Percentiles rank a stretch among this genome's conserved stretches.
Evolutionary conservation across 78 protist species (phyloP).

Genomic region (Dictyostelium firmibasis): DNA sequence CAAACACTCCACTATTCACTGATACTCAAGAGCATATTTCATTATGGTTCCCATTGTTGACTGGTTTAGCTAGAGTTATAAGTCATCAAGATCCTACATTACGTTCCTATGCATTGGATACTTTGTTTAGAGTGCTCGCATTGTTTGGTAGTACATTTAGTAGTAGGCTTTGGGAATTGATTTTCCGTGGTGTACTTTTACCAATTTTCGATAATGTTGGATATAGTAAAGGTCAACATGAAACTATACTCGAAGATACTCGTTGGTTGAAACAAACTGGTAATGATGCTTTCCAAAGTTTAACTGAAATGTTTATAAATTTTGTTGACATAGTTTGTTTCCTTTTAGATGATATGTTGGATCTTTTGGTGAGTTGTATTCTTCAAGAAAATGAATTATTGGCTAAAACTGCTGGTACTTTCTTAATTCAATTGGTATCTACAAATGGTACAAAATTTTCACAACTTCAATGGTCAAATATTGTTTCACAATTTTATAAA

Average conservation of each 20-base stretch:
- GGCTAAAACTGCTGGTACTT: constrained; percentile 78
- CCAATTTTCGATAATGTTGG: constrained; percentile 94
- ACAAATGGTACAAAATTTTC: constrained; percentile 72
- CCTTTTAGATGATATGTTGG: constrained; percentile 81
- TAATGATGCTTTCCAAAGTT: constrained; percentile 76
- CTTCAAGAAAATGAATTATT: constrained; percentile 75
- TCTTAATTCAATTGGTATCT: constrained; percentile 74
- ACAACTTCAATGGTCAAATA: constrained; percentile 63
- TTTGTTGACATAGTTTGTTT: constrained; percentile 78
- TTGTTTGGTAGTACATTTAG: constrained; percentile 80
- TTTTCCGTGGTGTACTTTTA: constrained; percentile 92
- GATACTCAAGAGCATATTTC: constrained; percentile 78
- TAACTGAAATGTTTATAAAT: constrained; percentile 76
- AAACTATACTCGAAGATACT: constrained; percentile 70
- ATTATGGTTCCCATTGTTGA: constrained; percentile 85
- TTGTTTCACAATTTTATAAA: constrained; percentile 51
- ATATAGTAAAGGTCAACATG: constrained; percentile 65
- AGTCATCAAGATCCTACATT: constrained; percentile 71
- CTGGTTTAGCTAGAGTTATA: constrained; percentile 81
- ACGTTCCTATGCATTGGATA: constrained; percentile 85
- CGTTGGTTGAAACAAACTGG: constrained; percentile 81
- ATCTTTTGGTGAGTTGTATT: constrained; percentile 71
- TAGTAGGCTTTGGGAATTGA: constrained; percentile 87
- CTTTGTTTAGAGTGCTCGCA: constrained; percentile 82
- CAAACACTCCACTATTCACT: constrained; percentile 45